phyloP scores from a whole-genome alignment of 139 green algal species.

The Coelastrella sp. region DNA sequence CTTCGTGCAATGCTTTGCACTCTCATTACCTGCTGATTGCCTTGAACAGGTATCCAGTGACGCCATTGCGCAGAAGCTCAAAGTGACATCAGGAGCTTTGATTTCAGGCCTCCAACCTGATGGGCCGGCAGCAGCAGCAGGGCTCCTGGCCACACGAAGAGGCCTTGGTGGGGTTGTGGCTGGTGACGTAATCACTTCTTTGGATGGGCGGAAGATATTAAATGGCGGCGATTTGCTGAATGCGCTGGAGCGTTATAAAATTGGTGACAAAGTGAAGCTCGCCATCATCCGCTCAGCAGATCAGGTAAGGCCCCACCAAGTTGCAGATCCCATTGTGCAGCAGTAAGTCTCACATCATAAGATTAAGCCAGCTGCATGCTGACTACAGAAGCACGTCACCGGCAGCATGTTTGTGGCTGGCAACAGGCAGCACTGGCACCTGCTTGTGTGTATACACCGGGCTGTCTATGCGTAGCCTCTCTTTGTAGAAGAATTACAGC shows the following conservation, averaged over 20 bases:
- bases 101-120: constrained; percentile 67
- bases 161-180: constrained; percentile 71
- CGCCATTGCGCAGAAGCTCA: constrained; percentile 67
- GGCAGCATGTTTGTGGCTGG: too few species aligned
- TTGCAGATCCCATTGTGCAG: neutral
- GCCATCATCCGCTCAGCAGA: constrained; percentile 40
- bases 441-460: too few species aligned
- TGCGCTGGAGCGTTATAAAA: constrained; percentile 47
- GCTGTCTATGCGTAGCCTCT: too few species aligned
- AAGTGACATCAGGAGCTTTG: constrained; percentile 53
- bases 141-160: constrained; percentile 73
- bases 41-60: constrained; percentile 68
- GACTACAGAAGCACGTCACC: neutral
- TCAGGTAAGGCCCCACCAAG: constrained; percentile 4
- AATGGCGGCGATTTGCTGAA: constrained; percentile 52
- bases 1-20: too few species aligned
- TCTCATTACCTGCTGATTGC: too few species aligned
- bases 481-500: too few species aligned
- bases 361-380: neutral
- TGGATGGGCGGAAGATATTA: constrained; percentile 40
- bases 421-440: too few species aligned
- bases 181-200: constrained; percentile 72
- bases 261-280: constrained; percentile 53
- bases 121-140: constrained; percentile 69
- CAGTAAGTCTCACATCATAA: neutral